Evolutionary conservation across 2,329 filamentous ascomycete genomes (phyloP), one percentile per base, ranked within the genome.

Genomic region (Zasmidium cellare): DNA sequence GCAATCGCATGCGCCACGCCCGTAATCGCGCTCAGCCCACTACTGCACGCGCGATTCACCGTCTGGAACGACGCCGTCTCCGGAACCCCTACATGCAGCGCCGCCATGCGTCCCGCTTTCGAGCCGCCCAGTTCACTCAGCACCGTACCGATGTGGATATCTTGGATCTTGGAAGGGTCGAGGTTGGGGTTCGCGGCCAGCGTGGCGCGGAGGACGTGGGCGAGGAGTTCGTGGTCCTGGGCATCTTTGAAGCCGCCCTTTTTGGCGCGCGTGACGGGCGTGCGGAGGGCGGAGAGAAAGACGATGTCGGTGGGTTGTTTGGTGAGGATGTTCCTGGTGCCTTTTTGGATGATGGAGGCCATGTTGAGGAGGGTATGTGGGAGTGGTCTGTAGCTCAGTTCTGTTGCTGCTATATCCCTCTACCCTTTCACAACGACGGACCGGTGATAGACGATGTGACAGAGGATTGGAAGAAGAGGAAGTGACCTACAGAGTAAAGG

Each of bases 61-160:
- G 92, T 97, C 77, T 92, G 88, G 67, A 97, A 87, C 14, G 86
- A 83, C 1, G 90, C 92, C 0, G 82, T 82, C 64, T 83, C 83
- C 16, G 89, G 83, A 71, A 87, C 90, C 31, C 91, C 91, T 57
- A 88, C 87, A 77, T 96, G 90, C 76, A 92, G 89, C 67, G 93
- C 84, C 46, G 91, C 91, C 90, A 96, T 96, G 64, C 92, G 89
- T 1, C 89, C 91, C 0, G 92, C 92, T 80, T 97, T 97, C 66
- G 85, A 87, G 57, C 92, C 92, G 64, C 92, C 92, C 14, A 97
- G 88, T 75, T 96, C 92, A 24, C 91, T 91, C 55, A 97, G 86
- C 3, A 97, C 92, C 31, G 91, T 92, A 65, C 92, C 93, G 56
- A 97, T 87, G 62, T 87, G 88, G 2, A 97, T 85, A 71, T 97